Evolutionary conservation across 176 grass and related monocot genomes (phyloP), one percentile per base, ranked within the genome.

Genomic region (Triticum turgidum): DNA sequence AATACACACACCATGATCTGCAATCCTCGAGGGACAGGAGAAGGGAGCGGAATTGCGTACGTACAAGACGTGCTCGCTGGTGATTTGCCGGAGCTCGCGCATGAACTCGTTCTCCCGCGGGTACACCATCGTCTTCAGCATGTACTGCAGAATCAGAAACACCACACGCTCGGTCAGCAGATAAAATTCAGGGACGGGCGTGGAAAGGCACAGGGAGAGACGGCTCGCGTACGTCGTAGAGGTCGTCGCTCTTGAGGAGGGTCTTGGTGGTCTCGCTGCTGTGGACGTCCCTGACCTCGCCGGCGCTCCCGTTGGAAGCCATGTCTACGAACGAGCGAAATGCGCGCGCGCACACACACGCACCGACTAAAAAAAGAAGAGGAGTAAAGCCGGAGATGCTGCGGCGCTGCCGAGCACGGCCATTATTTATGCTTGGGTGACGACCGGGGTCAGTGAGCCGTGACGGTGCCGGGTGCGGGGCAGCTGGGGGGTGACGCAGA

Each of bases 51-150:
- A 35, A 61, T 0, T 51, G 30, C 62, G 81, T 86, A 94, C 62
- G 80, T 86, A 94, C 92, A n/a, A 51, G 64, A 69, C 67, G 62
- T 98, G 91, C 25, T 90, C 18, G 12, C 78, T 6, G 21, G 93
- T 89, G 45, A 91, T 64, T 27, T 83, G 91, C 1, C 95, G 85
- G 69, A 98, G 89, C 88, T 98, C 93, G 41, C 89, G 91, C 88
- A 93, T 11, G 80, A 70, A 54, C 81, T 93, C 93, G 38, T 87
- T 78, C 88, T 93, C 95, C 17, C 95, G 85, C 52, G 93, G 91
- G 73, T 92, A 86, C 83, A 93, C 96, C 66, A 82, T 66, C 62
- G 86, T 95, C 49, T 93, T 85, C 73, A 95, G 17, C 78, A 93
- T 90, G 80, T 98, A 93, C 93, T 93, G 78, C 54, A 73, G 20